Evolutionary conservation across 768 basidiomycete genomes (phyloP), one percentile per base, ranked within the genome.

Genomic region (Serpula lacrymans): DNA sequence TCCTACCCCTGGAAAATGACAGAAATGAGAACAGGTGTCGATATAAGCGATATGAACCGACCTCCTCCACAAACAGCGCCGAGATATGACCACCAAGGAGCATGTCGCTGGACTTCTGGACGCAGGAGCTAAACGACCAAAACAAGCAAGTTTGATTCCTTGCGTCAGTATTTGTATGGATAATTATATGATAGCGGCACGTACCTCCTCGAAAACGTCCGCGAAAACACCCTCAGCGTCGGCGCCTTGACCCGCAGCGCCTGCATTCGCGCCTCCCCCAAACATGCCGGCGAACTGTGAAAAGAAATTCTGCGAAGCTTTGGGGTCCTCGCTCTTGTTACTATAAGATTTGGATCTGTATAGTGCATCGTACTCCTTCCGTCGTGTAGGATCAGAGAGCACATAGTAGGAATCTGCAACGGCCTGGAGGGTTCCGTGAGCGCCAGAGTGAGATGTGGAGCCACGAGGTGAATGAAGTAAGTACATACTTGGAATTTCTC

Each of bases 401-500:
- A 94, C 87, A 58, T 89, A 96, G 65, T 95, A 95, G 13, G 92
- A 92, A 61, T 96, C 93, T 39, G 93, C 91, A 47, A 96, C 82
- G 6, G 85, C 80, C 85, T 86, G 56, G 1, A 35, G n/a, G 35
- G 21, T 12, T 27, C 23, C 13, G 27, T 47, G 23, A 47, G 25
- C 21, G 23, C 37, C 32, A 27, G 37, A 36, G 18, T 18, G 30
- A 37, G 23, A 18, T 23, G 40, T 22, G 25, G n/a, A 3, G 8
- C 18, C 36, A 12, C 14, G 22, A 8, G 33, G 32, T 7, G 34
- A 27, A 31, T n/a, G 29, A 21, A 37, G 31, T 9, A n/a, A 16
- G 35, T 20, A 50, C 59, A 5, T 48, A 82, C 88, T 71, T 92
- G 90, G 60, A 94, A 95, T 41, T 73, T 72, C 60, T 92, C 91